phyloP scores from a whole-genome alignment of 495 filamentous ascomycete species.

The Neurospora sp. region DNA sequence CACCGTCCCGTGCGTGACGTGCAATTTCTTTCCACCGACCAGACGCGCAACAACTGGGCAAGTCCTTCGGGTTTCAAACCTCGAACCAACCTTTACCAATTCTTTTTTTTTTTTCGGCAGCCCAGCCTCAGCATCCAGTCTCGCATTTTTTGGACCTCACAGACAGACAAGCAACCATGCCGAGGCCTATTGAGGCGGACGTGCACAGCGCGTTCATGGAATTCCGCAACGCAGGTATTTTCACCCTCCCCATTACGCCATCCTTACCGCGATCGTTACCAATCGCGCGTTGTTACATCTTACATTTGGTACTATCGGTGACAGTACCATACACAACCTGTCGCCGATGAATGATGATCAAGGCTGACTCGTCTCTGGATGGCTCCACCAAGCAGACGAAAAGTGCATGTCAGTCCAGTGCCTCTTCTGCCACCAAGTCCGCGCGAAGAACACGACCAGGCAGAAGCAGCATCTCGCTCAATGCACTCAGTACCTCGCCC shows the following conservation, averaged over 20 bases:
- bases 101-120: background rate
- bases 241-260: background rate
- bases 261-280: background rate
- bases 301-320: background rate
- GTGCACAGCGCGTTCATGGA: conserved; percentile 20
- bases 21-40: background rate
- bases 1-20: background rate
- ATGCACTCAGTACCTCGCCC: conserved; percentile 16
- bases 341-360: conserved; percentile 1
- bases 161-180: conserved; percentile 9
- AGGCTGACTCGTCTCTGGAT: conserved; percentile 1
- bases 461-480: conserved; percentile 22
- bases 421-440: conserved; percentile 16
- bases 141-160: background rate
- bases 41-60: background rate
- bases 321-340: conserved; percentile 1
- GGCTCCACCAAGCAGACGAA: conserved; percentile 4
- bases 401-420: conserved; percentile 21
- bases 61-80: background rate
- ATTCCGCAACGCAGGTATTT: conserved; percentile 16
- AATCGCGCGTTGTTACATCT: background rate
- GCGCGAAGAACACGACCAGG: conserved; percentile 25
- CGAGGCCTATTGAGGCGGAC: conserved; percentile 15
- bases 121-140: background rate
- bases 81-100: background rate